Evolutionary conservation across 2,329 filamentous ascomycete species (phyloP).

Genomic region (Monosporascus cannonballus): DNA sequence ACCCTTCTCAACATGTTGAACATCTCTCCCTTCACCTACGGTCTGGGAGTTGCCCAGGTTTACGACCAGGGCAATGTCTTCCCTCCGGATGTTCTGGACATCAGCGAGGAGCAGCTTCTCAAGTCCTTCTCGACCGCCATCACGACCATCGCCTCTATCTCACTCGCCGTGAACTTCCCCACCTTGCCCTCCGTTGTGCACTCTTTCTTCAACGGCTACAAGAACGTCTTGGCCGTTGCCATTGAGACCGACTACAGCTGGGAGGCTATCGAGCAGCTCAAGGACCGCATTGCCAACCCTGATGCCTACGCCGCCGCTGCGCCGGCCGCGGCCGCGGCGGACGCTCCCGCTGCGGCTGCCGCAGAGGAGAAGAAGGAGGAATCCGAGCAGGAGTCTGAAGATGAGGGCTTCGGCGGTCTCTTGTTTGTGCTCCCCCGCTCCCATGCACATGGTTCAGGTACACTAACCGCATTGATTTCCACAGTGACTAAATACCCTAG

Average conservation of each 20-base stretch:
- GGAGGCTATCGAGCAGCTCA: conserved; percentile 94
- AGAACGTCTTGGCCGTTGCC: conserved; percentile 89
- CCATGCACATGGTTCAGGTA: neutral
- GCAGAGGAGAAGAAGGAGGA: conserved; percentile 59
- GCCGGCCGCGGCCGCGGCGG: conserved; percentile 57
- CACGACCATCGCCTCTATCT: conserved; percentile 81
- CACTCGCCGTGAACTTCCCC: conserved; percentile 89
- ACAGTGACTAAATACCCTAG: conserved; percentile 46
- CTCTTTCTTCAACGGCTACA: conserved; percentile 96
- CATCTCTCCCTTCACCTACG: conserved; percentile 99
- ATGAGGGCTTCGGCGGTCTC: conserved; percentile 73
- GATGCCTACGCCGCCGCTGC: conserved; percentile 87
- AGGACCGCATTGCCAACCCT: conserved; percentile 99
- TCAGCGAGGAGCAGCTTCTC: conserved; percentile 91
- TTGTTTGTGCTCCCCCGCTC: conserved; percentile 45
- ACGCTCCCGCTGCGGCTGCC: conserved; percentile 43
- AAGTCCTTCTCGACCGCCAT: conserved; percentile 75
- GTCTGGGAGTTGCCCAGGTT: conserved; percentile 92
- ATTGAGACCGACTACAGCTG: conserved; percentile 87
- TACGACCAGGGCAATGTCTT: conserved; percentile 98
- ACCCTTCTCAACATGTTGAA: conserved; percentile 99
- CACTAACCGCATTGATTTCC: conserved; percentile 31
- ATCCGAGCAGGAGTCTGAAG: conserved; percentile 62
- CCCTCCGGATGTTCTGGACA: conserved; percentile 78
- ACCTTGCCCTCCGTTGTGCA: conserved; percentile 95